These are phyloP conservation scores for Neurospora discreta DNA, from an alignment of 495 filamentous ascomycete species.

Conservation along the genomic window DNA sequence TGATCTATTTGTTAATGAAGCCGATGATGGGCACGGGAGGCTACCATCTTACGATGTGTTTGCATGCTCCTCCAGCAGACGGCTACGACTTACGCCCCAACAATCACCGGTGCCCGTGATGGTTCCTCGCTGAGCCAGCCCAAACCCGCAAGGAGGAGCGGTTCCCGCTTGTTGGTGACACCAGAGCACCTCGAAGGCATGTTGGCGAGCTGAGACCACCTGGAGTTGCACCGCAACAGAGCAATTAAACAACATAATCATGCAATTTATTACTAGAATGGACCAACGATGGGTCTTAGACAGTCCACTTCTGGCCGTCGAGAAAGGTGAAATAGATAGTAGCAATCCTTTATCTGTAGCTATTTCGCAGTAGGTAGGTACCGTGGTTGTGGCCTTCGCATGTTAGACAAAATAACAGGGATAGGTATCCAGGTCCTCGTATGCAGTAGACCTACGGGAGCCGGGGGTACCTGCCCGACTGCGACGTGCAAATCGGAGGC, in stretches of 20 bases:
- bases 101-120: background rate
- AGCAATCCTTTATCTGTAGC: background rate
- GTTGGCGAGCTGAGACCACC: background rate
- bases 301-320: background rate
- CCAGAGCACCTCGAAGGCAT: background rate
- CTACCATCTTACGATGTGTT: background rate
- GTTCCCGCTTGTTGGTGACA: background rate
- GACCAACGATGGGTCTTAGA: background rate
- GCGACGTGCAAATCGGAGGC: background rate
- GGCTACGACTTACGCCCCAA: background rate
- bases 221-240: background rate
- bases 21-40: background rate
- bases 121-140: background rate
- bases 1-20: background rate
- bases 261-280: background rate
- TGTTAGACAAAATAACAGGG: background rate
- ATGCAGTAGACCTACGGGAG: too few relatives aligned
- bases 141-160: background rate
- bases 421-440: background rate
- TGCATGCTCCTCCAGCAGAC: background rate
- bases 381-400: too few relatives aligned
- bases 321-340: background rate
- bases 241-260: background rate
- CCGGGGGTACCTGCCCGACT: background rate
- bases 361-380: background rate